Evolutionary conservation across 1,139 yeast genomes (phyloP).

Genomic region (Debaryomyces subglobosus): DNA sequence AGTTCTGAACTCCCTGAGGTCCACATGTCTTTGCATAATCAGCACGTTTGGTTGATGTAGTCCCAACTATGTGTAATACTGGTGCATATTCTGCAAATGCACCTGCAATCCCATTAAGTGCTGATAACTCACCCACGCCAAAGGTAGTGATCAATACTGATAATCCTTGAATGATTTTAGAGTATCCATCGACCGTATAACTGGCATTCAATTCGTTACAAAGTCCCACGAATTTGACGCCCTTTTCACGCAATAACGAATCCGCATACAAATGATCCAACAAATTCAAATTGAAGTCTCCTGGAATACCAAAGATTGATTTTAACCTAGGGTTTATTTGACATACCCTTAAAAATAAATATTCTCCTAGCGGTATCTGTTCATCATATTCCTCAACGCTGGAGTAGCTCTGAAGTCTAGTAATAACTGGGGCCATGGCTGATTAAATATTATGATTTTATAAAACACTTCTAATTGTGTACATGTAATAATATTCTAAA

Average conservation of each 20-base stretch:
- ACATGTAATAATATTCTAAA: background rate
- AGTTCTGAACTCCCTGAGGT: conserved; percentile 27
- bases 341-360: conserved; percentile 36
- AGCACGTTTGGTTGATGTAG: conserved; percentile 43
- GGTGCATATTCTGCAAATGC: conserved; percentile 82
- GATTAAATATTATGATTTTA: background rate
- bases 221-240: conserved; percentile 31
- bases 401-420: conserved; percentile 4
- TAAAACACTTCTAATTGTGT: background rate
- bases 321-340: conserved; percentile 41
- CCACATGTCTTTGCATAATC: conserved; percentile 26
- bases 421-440: conserved; percentile 9
- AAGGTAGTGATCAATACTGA: conserved; percentile 61
- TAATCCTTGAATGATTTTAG: conserved; percentile 52
- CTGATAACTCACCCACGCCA: conserved; percentile 89
- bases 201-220: conserved; percentile 52
- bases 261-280: conserved; percentile 40
- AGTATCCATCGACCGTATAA: conserved; percentile 81
- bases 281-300: conserved; percentile 44
- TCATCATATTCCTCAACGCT: conserved; percentile 8
- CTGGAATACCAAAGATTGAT: conserved; percentile 45
- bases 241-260: conserved; percentile 22
- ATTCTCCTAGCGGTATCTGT: conserved; percentile 40
- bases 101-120: conserved; percentile 83
- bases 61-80: conserved; percentile 81